Conservation (phyloP, 2,329 filamentous ascomycete genomes). For the Paracoccidioides lutzii region DNA sequence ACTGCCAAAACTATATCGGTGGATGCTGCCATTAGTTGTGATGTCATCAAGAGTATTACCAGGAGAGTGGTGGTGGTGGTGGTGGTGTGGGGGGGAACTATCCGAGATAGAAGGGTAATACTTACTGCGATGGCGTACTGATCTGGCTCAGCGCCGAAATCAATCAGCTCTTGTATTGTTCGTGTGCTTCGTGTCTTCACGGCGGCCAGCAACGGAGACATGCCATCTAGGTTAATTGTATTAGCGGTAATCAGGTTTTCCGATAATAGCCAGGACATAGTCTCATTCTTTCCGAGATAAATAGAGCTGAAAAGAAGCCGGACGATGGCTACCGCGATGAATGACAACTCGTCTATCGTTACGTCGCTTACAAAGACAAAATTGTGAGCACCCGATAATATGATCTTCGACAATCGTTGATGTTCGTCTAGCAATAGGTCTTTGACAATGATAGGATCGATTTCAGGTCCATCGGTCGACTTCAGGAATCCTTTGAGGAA, state of each 20-base stretch:
- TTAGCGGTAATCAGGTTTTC: not conserved
- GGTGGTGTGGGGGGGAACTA: too few relatives aligned
- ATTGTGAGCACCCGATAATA: not conserved
- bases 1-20: too few relatives aligned
- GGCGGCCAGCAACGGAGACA: conserved; percentile 2
- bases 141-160: conserved; percentile 1
- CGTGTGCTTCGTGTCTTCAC: not conserved
- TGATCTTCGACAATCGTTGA: not conserved
- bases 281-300: not conserved
- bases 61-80: too few relatives aligned
- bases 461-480: not conserved
- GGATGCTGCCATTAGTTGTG: too few relatives aligned
- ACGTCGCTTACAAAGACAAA: not conserved
- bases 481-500: not conserved
- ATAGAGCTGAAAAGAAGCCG: not conserved
- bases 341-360: not conserved
- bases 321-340: not conserved
- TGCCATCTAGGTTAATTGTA: not conserved
- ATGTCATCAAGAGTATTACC: too few relatives aligned
- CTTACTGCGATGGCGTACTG: not conserved
- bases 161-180: not conserved
- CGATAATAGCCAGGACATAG: conserved; percentile 1
- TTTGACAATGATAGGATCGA: not conserved
- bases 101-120: not conserved
- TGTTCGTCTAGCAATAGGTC: not conserved